phyloP scores from a whole-genome alignment of 139 green algal genomes.

The Chlamydomonas eustigma region DNA sequence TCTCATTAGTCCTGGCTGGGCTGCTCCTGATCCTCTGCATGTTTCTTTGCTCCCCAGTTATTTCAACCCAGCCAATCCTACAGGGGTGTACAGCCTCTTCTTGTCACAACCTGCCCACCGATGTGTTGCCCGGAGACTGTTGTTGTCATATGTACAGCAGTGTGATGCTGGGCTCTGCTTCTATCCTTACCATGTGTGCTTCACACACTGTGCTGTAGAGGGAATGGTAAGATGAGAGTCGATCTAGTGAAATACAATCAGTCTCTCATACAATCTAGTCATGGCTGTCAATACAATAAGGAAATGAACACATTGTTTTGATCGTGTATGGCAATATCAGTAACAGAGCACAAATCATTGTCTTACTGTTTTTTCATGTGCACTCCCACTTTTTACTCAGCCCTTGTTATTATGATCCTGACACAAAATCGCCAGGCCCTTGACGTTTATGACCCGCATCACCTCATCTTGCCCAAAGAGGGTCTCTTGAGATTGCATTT shows the following conservation, averaged over 20 bases:
- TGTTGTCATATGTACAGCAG: conserved; percentile 21
- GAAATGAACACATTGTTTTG: too few species aligned
- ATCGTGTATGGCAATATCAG: too few species aligned
- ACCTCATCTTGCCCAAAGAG: conserved; percentile 14
- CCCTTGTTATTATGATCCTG: too few species aligned
- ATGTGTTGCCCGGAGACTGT: conserved; percentile 4
- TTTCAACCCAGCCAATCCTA: conserved; percentile 19
- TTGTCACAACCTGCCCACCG: conserved; percentile 6
- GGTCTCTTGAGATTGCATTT: conserved; percentile 40
- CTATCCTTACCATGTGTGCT: conserved; percentile 33
- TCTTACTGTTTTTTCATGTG: too few species aligned
- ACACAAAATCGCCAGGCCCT: conserved; percentile 12
- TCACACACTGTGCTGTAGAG: conserved; percentile 28
- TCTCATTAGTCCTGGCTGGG: too few species aligned
- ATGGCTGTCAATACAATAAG: too few species aligned
- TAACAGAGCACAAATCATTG: too few species aligned
- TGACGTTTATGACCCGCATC: conserved; percentile 23
- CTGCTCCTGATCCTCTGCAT: background rate
- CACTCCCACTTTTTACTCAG: too few species aligned
- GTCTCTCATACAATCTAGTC: too few species aligned
- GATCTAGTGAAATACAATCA: background rate
- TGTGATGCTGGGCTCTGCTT: conserved; percentile 19
- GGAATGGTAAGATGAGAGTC: background rate
- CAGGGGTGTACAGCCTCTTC: conserved; percentile 4
- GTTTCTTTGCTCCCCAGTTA: too few species aligned